Evolutionary conservation across 1,284 basidiomycete genomes (phyloP).

Genomic region (Papiliotrema nemorosa): DNA sequence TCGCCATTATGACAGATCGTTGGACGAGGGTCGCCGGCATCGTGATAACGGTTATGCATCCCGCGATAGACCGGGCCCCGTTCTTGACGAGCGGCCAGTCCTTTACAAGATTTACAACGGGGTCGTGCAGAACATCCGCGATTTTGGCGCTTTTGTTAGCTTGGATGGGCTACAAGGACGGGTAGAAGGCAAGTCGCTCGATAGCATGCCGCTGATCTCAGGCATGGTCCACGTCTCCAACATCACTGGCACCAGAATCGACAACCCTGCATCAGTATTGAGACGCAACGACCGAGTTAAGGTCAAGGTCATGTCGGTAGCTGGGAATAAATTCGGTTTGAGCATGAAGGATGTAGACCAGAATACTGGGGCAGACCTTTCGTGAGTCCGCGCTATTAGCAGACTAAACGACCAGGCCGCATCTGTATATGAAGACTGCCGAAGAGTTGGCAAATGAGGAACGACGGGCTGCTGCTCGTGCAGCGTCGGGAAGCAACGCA

Average conservation of each 20-base stretch:
- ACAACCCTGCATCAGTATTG: slow-evolving; percentile 81
- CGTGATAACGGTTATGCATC: neutral
- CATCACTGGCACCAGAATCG: slow-evolving; percentile 74
- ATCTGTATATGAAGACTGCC: slow-evolving; percentile 87
- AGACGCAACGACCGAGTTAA: slow-evolving; percentile 81
- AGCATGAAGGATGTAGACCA: slow-evolving; percentile 99
- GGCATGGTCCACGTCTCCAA: slow-evolving; percentile 96
- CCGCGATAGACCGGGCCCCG: slow-evolving; percentile 31
- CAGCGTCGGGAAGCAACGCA: slow-evolving; percentile 58
- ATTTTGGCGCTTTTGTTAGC: slow-evolving; percentile 92
- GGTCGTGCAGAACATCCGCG: slow-evolving; percentile 78
- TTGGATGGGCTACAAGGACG: slow-evolving; percentile 82
- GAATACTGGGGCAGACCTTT: slow-evolving; percentile 75
- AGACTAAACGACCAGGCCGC: slow-evolving; percentile 54
- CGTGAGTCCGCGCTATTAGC: slow-evolving; percentile 15
- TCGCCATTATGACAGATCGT: slow-evolving; percentile 48
- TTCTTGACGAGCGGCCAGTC: slow-evolving; percentile 75
- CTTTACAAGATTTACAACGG: slow-evolving; percentile 95
- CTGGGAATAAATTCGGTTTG: slow-evolving; percentile 72
- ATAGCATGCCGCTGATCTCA: slow-evolving; percentile 36
- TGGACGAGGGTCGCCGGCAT: neutral
- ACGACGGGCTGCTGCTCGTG: slow-evolving; percentile 59
- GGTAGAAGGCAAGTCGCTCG: slow-evolving; percentile 67
- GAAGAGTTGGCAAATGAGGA: slow-evolving; percentile 81
- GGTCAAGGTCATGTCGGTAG: slow-evolving; percentile 92